Percentiles rank a stretch among this genome's conserved stretches.
These are phyloP conservation scores for Hordeum pubiflorum DNA, from an alignment of 202 grass and related monocot genomes.

Conservation along the genomic window DNA sequence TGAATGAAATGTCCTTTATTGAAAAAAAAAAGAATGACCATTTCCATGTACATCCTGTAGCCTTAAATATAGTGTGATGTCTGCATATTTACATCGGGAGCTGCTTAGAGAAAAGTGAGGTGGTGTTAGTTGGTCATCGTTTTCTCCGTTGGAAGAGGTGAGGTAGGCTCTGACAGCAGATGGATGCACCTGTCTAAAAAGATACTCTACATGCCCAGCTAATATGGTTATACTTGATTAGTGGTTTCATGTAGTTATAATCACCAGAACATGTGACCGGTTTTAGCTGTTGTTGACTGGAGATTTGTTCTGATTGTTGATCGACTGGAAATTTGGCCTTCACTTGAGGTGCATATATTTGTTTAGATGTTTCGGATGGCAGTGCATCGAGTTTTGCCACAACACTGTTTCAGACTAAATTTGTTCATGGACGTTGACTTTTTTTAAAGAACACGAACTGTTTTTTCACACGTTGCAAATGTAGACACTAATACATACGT, in stretches of 20 bases:
- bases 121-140: no score
- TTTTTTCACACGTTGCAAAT: no score
- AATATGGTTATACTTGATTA: background rate
- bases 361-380: no score
- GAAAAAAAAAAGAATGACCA: background rate
- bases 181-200: background rate
- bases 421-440: no score
- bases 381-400: no score
- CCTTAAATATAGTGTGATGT: constrained; percentile 15
- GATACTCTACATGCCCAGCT: background rate
- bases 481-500: no score
- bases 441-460: no score
- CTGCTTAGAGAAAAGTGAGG: background rate
- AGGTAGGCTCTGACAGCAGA: background rate
- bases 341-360: no score
- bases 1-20: no score
- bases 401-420: no score
- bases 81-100: background rate
- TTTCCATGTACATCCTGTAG: background rate
- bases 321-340: background rate
- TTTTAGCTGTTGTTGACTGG: background rate
- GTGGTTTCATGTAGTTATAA: background rate
- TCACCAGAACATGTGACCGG: background rate
- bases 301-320: no score
- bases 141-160: no score